phyloP scores from a whole-genome alignment of 2,329 filamentous ascomycete species.

The Pseudogymnoascus sp. region DNA sequence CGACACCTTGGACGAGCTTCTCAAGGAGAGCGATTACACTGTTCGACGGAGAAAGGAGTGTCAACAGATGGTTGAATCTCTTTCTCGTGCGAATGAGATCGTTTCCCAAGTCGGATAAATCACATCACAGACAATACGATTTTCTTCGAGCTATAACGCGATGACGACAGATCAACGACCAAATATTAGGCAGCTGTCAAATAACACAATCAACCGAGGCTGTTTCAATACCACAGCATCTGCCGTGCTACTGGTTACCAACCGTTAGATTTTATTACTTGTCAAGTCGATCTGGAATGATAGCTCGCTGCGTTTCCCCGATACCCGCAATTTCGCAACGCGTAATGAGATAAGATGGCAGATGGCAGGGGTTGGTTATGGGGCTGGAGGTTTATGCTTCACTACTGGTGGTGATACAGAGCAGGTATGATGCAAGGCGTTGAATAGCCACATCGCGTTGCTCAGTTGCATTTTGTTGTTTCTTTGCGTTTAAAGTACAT shows the following conservation, averaged over 20 bases:
- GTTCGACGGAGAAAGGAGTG: conserved; percentile 92
- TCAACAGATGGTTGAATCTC: conserved; percentile 96
- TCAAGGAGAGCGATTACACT: conserved; percentile 98
- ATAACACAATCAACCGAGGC: conserved; percentile 2
- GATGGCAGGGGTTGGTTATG: neutral
- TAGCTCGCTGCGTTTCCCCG: conserved; percentile 3
- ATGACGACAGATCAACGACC: neutral
- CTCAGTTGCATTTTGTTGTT: conserved; percentile 4
- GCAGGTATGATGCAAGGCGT: neutral
- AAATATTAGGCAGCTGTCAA: conserved; percentile 1
- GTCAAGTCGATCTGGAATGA: conserved; percentile 6
- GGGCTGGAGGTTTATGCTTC: neutral
- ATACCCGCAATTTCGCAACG: conserved; percentile 6
- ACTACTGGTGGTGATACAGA: neutral
- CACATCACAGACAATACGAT: neutral
- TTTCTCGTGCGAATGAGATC: conserved; percentile 87
- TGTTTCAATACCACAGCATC: neutral
- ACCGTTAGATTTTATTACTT: conserved; percentile 6
- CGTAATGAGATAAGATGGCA: conserved; percentile 7
- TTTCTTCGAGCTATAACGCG: conserved; percentile 9
- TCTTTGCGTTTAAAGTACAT: conserved; percentile 7
- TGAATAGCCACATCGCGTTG: neutral
- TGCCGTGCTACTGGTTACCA: neutral
- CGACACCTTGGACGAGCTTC: conserved; percentile 81
- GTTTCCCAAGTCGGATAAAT: conserved; percentile 61